A percentile compares a stretch with the other conserved stretches of the same genome.
Conservation (phyloP, 2,329 filamentous ascomycete species). For the Curvularia spicifera region DNA sequence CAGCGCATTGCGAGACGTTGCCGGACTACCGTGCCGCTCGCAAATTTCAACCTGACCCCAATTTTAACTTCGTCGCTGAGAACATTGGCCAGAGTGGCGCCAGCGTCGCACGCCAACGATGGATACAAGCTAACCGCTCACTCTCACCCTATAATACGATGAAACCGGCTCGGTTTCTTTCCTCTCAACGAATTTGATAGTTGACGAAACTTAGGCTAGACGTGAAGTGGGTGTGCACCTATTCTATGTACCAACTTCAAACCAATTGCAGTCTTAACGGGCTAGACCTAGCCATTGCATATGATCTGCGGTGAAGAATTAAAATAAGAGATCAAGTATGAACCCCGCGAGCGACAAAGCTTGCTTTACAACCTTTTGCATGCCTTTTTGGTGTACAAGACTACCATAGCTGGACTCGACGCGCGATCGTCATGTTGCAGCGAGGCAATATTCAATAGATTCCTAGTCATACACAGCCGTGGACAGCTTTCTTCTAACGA, state of each 20-base stretch:
- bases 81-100: not conserved
- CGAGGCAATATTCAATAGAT: not conserved
- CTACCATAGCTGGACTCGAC: too few relatives aligned
- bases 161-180: not conserved
- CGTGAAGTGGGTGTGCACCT: not conserved
- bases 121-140: not conserved
- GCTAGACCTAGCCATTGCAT: not conserved
- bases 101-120: not conserved
- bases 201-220: not conserved
- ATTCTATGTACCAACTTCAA: not conserved
- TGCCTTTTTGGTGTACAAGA: too few relatives aligned
- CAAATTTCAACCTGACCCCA: too few relatives aligned
- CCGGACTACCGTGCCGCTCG: too few relatives aligned
- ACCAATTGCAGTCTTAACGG: not conserved
- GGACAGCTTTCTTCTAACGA: not conserved
- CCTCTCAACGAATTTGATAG: not conserved
- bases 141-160: not conserved
- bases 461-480: not conserved
- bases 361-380: too few relatives aligned
- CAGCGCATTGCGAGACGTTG: too few relatives aligned
- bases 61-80: too few relatives aligned
- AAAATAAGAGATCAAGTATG: not conserved
- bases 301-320: not conserved
- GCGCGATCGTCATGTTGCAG: too few relatives aligned
- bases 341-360: too few relatives aligned